Evolutionary conservation across 140 eudicot species (phyloP), one percentile per base, ranked within the genome.

Genomic region (Stevia rebaudiana): DNA sequence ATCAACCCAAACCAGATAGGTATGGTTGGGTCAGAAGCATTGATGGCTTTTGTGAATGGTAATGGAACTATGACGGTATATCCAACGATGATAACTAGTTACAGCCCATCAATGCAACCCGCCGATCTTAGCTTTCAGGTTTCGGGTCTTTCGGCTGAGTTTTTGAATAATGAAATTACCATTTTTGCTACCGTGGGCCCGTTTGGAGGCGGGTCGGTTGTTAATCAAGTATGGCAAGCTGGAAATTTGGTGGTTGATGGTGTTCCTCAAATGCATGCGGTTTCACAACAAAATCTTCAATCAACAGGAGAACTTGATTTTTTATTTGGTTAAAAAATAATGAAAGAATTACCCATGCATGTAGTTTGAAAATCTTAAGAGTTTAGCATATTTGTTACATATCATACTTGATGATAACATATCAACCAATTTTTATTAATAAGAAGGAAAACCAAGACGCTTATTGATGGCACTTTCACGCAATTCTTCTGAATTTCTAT

Each of bases 1-100:
- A 71, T 84, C 23, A 87, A 84, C 65, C 86, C 88, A 2, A 63
- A 75, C 13, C 65, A 75, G 5, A 53, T 52, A 23, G 86, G 91
- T 59, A 83, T 86, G 91, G 79, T 81, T 65, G 95, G 95, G 70
- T 80, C 88, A 19, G 85, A 86, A 65, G 95, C 91, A 47, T 44
- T 86, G 0, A 82, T 86, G 61, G 91, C 91, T 53, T 81, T 78
- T 47, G 83, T 53, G 8, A 66, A 80, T 31, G 12, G 56, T 23
- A 68, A 68, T 36, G 88, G 82, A 6, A 76, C 68, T 59, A 57
- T 79, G 76, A 71, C 41, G 0, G 81, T 65, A 12, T 83, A 75
- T 43, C 62, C 91, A 15, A 86, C 88, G 1, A 6, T 71, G 42
- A 73, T 86, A 50, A 71, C 80, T 35, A 79, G 58, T 73, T 77